Evolutionary conservation across 108 stramenopile genomes (phyloP).

Genomic region (Parmales sp.): DNA sequence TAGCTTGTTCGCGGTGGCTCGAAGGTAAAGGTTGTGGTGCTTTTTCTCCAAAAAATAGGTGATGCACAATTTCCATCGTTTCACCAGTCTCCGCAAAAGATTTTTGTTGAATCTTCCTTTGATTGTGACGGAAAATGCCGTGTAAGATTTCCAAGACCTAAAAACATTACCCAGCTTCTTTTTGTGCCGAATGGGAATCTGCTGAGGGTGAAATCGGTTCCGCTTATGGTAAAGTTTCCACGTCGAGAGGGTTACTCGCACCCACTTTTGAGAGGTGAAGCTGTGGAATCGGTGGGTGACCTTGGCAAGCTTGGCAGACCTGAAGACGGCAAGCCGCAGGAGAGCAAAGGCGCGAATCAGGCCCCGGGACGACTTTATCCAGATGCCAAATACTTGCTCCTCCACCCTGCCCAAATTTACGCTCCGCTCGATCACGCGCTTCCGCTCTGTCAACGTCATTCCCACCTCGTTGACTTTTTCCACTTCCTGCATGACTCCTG

Average conservation of each 20-base stretch:
- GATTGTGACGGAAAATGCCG: too few relatives aligned
- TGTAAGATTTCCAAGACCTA: neutral
- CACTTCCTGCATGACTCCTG: neutral
- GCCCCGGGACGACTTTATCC: neutral
- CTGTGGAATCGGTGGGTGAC: neutral
- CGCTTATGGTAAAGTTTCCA: neutral
- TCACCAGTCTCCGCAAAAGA: too few relatives aligned
- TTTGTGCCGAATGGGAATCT: neutral
- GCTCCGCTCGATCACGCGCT: neutral
- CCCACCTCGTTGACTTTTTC: neutral
- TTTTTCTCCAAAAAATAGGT: too few relatives aligned
- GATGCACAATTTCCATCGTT: too few relatives aligned
- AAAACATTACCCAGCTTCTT: neutral
- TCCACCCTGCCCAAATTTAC: neutral
- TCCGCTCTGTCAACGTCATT: neutral
- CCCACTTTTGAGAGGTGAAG: neutral
- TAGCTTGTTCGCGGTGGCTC: too few relatives aligned
- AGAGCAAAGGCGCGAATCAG: neutral
- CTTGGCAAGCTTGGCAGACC: neutral
- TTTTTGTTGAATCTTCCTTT: too few relatives aligned
- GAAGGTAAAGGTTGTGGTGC: too few relatives aligned
- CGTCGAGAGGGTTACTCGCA: neutral
- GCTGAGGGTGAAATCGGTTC: neutral
- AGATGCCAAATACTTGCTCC: neutral
- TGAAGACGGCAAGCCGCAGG: neutral